A percentile compares a stretch with the other conserved stretches of the same genome.
phyloP scores from a whole-genome alignment of 495 filamentous ascomycete species.

The Neurospora sp. region DNA sequence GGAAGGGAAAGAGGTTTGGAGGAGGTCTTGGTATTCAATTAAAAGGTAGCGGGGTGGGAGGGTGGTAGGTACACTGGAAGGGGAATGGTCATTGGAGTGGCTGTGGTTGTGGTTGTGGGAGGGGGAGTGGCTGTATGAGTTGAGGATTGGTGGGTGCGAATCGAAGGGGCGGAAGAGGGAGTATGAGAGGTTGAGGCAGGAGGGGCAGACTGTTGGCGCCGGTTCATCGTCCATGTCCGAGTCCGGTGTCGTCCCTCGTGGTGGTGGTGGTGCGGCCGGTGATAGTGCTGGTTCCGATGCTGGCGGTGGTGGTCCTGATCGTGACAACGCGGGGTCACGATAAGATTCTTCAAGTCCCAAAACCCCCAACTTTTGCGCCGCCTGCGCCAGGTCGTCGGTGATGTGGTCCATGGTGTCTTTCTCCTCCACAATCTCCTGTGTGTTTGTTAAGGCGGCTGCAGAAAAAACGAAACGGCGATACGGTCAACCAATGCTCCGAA shows the following conservation, averaged over 20 bases:
- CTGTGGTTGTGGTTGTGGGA: background rate
- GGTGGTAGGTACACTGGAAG: background rate
- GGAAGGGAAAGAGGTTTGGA: background rate
- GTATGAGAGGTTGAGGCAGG: background rate
- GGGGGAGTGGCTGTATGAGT: background rate
- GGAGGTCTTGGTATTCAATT: background rate
- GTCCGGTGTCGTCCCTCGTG: too few species aligned
- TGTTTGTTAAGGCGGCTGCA: background rate
- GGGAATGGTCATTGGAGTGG: background rate
- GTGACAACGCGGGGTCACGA: background rate
- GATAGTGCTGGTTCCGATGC: too few species aligned
- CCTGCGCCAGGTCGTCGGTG: background rate
- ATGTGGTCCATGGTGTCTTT: background rate
- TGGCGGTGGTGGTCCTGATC: too few species aligned
- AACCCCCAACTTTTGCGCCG: background rate
- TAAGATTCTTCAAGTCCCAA: background rate
- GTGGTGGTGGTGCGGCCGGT: background rate
- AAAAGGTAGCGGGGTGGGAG: background rate
- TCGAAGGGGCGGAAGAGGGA: background rate
- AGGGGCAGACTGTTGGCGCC: background rate
- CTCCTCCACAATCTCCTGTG: background rate
- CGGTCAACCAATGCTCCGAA: background rate
- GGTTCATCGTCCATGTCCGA: too few species aligned
- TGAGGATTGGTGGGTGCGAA: background rate
- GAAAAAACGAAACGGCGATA: background rate